Conservation (phyloP, 2,329 filamentous ascomycete genomes). For the Chrysoporthe austroafricana region DNA sequence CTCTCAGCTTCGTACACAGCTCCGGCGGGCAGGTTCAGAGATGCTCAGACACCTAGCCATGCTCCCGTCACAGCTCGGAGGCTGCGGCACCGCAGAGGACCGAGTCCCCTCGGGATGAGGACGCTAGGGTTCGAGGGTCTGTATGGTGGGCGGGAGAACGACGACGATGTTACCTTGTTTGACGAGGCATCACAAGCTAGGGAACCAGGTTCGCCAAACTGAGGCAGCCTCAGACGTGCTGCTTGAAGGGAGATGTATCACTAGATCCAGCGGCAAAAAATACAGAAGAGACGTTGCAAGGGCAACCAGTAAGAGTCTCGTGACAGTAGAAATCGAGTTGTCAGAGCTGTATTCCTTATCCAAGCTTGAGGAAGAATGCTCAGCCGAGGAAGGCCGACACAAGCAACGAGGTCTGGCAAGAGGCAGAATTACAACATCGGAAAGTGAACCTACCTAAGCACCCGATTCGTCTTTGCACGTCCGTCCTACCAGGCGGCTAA, state of each 20-base stretch:
- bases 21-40: slow-evolving; percentile 36
- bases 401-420: background rate
- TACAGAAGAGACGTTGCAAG: background rate
- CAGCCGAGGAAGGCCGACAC: background rate
- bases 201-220: slow-evolving; percentile 5
- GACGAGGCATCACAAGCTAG: slow-evolving; percentile 33
- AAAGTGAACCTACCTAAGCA: background rate
- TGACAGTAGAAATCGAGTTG: background rate
- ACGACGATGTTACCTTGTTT: slow-evolving; percentile 45
- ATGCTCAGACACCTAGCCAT: slow-evolving; percentile 31
- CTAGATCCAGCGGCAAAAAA: background rate
- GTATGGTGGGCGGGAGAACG: slow-evolving; percentile 54
- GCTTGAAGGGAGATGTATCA: slow-evolving; percentile 4
- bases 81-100: slow-evolving; percentile 34
- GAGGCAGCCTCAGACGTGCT: background rate
- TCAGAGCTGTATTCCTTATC: background rate
- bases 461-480: background rate
- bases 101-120: slow-evolving; percentile 44
- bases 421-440: background rate
- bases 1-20: slow-evolving; percentile 49
- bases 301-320: background rate
- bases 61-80: slow-evolving; percentile 31
- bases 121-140: slow-evolving; percentile 51
- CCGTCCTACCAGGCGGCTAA: background rate
- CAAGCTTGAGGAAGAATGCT: background rate